Evolutionary conservation across 1,139 yeast genomes (phyloP), one percentile per base, ranked within the genome.

Genomic region (Sugiyamaella xylanicola): DNA sequence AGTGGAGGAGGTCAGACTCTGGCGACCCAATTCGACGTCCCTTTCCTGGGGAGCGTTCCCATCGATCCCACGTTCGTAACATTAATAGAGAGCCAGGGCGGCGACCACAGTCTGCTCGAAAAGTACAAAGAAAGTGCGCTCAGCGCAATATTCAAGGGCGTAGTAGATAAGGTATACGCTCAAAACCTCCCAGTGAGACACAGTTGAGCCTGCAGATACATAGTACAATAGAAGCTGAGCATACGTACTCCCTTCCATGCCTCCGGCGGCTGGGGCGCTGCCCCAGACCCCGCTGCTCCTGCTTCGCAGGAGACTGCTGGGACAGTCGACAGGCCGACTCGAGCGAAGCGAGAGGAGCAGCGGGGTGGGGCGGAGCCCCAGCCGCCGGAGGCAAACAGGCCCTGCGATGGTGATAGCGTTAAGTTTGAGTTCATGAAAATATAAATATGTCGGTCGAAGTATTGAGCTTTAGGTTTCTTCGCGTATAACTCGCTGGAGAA

Each of bases 61-160:
- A 89, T 95, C 25, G 99, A 93, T 65, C 99, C 99, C 0, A 80
- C 78, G 51, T 93, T 93, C 73, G 95, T 89, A 22, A 91, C 87
- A 62, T 72, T 90, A 78, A 81, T 93, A 16, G 99, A 93, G 68
- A 56, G 64, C 40, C 73, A 69, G 49, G 44, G 22, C 15, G 16
- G 35, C 1, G 60, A 35, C 72, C 72, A 51, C 17, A 48, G 46
- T 2, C 55, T 78, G 27, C 64, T 72, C 1, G 72, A 77, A 22
- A 67, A 74, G 49, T 82, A 82, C 63, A 48, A 45, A 32, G 55
- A 55, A 27, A 69, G 77, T 16, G 69, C 77, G 11, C 64, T 81
- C 58, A 71, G 69, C 52, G 70, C 82, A 2, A 71, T 85, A n/a
- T 84, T 87, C 74, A 68, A 69, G 39, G 74, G 63, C 0, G 82